phyloP scores from a whole-genome alignment of 106 monocot genomes.

The Dioscorea dumetorum region DNA sequence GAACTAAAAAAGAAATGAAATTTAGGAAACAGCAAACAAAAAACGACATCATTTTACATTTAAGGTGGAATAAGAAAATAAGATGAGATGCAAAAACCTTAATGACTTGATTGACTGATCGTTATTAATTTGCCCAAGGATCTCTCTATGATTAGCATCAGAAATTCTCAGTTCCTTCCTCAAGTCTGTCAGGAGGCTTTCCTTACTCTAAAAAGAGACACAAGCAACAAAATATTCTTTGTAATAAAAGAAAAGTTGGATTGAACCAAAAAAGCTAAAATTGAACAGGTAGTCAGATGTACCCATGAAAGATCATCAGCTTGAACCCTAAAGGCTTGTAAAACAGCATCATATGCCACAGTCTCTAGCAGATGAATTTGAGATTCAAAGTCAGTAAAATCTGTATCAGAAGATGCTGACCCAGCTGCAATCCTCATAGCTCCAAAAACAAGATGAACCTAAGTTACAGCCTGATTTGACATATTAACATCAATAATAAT shows the following conservation, averaged over 20 bases:
- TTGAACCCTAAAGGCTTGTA: conserved; percentile 55
- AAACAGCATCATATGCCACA: conserved; percentile 52
- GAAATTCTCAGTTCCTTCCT: conserved; percentile 65
- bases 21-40: too few relatives aligned
- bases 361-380: conserved; percentile 49
- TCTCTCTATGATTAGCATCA: conserved; percentile 56
- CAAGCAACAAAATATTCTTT: background rate
- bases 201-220: conserved; percentile 36
- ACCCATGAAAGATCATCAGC: conserved; percentile 67
- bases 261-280: background rate
- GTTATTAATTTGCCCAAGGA: conserved; percentile 37
- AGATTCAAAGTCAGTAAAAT: conserved; percentile 16
- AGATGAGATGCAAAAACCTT: conserved; percentile 24
- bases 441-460: background rate
- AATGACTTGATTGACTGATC: conserved; percentile 47
- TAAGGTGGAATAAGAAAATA: background rate
- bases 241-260: background rate
- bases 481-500: conserved; percentile 5
- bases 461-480: background rate
- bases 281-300: conserved; percentile 1
- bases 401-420: background rate
- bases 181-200: conserved; percentile 44
- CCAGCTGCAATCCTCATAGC: conserved; percentile 2
- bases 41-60: background rate
- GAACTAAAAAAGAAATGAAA: background rate